These are phyloP conservation scores for Heliamphora pulchella DNA, from an alignment of 179 eudicot genomes.

Conservation along the genomic window DNA sequence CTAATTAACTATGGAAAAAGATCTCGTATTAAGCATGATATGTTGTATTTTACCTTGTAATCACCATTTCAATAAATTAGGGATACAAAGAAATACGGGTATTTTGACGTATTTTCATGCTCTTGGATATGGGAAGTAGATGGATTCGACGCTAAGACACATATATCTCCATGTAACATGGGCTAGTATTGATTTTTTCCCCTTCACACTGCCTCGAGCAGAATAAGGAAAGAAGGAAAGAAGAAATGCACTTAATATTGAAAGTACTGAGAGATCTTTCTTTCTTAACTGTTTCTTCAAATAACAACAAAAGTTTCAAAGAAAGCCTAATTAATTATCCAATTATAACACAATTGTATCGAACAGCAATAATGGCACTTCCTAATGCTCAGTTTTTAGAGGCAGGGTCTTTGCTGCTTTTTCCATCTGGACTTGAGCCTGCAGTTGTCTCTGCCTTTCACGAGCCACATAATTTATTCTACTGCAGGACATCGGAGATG, in stretches of 20 bases:
- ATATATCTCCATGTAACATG: too few species aligned
- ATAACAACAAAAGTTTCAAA: not conserved
- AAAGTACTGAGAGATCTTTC: not conserved
- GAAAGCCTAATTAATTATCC: not conserved
- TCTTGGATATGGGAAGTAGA: too few species aligned
- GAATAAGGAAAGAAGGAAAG: not conserved
- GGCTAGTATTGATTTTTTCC: too few species aligned
- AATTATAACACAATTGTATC: not conserved
- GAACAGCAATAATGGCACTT: not conserved
- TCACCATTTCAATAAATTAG: too few species aligned
- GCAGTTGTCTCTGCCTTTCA: not conserved
- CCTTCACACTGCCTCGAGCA: too few species aligned
- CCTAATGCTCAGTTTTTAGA: not conserved
- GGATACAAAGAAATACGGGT: too few species aligned
- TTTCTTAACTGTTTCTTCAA: not conserved
- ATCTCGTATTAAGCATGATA: too few species aligned
- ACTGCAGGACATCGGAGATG: slow-evolving; percentile 57
- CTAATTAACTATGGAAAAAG: too few species aligned
- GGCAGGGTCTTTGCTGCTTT: not conserved
- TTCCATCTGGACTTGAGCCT: not conserved
- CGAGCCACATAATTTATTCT: not conserved
- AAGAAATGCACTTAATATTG: not conserved
- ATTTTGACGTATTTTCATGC: too few species aligned
- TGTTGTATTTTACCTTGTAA: too few species aligned
- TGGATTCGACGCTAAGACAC: too few species aligned